Conservation (phyloP, 768 basidiomycete species). For the Tricholoma sp. region DNA sequence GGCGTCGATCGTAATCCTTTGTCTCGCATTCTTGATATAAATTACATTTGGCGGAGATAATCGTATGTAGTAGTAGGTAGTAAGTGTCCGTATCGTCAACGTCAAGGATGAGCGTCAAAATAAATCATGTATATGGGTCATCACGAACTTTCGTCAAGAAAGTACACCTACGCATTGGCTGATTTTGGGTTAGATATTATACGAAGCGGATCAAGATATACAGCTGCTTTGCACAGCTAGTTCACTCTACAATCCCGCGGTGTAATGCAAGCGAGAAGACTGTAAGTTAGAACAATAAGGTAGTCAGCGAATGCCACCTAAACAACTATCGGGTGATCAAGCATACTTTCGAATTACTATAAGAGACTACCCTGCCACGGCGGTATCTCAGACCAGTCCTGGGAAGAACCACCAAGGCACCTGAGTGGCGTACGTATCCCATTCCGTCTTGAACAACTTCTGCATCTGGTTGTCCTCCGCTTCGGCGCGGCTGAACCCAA, state of each 20-base stretch:
- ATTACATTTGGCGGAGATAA: neutral
- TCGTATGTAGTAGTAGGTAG: neutral
- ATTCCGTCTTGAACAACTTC: conserved; percentile 37
- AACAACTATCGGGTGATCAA: neutral
- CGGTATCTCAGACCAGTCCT: conserved; percentile 25
- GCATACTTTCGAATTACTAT: neutral
- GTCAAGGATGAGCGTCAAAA: too few species aligned
- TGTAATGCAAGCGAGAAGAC: neutral
- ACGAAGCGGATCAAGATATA: neutral
- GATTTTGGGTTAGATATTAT: neutral
- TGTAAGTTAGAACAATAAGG: neutral
- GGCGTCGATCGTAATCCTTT: neutral
- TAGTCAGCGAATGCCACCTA: neutral
- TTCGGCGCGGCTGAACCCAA: conserved; percentile 38
- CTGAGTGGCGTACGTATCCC: conserved; percentile 38
- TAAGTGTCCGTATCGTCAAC: neutral
- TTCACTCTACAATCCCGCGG: neutral
- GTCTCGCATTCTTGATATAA: neutral
- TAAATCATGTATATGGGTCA: neutral
- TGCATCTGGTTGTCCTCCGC: conserved; percentile 44
- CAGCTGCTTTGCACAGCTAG: neutral
- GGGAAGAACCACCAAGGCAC: conserved; percentile 46
- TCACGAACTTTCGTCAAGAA: neutral
- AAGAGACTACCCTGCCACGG: neutral
- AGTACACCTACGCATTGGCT: neutral